Base-by-base conservation (phyloP, 2,329 filamentous ascomycete species). In the Diplodia seriata region DNA sequence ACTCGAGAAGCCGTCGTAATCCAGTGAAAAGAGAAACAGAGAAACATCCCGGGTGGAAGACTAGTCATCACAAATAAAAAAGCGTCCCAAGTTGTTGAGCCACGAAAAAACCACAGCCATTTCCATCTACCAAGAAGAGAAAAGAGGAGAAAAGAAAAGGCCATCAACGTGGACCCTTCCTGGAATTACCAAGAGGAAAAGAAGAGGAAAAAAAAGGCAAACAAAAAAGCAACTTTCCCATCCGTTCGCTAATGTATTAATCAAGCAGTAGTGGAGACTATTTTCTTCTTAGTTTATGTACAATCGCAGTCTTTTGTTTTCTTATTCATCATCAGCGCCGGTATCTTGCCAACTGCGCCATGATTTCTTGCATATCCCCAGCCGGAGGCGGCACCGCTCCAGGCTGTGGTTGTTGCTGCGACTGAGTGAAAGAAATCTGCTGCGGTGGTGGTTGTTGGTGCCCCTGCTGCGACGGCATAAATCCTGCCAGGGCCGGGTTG, bases 341-440 rank as follows among this genome's bases (percentile, higher is more conserved):
- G 74, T 87, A 90, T 72, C 86, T 87, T 56, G 89, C 86, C 69
- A 93, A 80, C 73, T 91, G 88, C 15, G 89, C 89, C 86, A 93
- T 90, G 63, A 93, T 91, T 73, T 91, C 90, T 75, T 90, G 86
- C 72, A 93, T 88, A 71, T 84, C 81, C 5, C 43, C 55, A 8
- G 54, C 43, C 4, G 55, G 55, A 12, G 63, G 63, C 31, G 70
- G 71, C n/a, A 70, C 69, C 38, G 55, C 68, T 59, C 66, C 75
- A 71, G 69, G 70, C 72, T 74, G 64, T 54, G 71, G 72, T 49
- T 73, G 70, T 47, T 75, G 74, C 36, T 38, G 38, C n/a, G 43
- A 47, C 14, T 47, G 36, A 38, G 7, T 38, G 36, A 38, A 38
- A 47, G 43, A n/a, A 47, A 47, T 47, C 43, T 73, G 74, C 65